These are phyloP conservation scores for Phytophthora tentaculata DNA, from an alignment of 352 stramenopile species.

Conservation along the genomic window DNA sequence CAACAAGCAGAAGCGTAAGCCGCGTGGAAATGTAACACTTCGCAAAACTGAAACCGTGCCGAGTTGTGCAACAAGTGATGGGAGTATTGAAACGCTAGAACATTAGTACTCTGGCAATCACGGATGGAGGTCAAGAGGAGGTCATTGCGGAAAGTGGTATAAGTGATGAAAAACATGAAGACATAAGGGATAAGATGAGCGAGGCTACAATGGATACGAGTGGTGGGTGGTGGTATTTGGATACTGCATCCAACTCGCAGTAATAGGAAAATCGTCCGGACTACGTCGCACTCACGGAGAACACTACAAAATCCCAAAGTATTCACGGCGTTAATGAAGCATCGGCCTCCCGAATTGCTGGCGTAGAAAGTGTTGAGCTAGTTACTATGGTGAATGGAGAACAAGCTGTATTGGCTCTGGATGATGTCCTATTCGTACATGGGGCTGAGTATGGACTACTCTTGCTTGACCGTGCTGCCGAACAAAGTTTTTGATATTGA, in stretches of 20 bases:
- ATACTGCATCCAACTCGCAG: background rate
- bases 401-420: too few species aligned
- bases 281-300: background rate
- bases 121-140: too few species aligned
- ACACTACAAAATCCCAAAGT: background rate
- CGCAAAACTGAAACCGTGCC: background rate
- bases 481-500: too few species aligned
- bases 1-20: background rate
- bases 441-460: too few species aligned
- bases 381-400: background rate
- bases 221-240: background rate
- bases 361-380: background rate
- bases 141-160: background rate
- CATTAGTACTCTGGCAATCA: too few species aligned
- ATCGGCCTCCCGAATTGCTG: background rate
- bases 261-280: background rate
- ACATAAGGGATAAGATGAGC: background rate
- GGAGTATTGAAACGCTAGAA: background rate
- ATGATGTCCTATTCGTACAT: too few species aligned
- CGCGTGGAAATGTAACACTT: background rate
- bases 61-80: background rate
- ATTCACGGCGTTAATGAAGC: background rate
- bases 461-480: too few species aligned
- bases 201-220: background rate
- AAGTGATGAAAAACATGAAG: background rate